Conservation (phyloP, 2,329 filamentous ascomycete species). For the Paraphaeosphaeria minitans region DNA sequence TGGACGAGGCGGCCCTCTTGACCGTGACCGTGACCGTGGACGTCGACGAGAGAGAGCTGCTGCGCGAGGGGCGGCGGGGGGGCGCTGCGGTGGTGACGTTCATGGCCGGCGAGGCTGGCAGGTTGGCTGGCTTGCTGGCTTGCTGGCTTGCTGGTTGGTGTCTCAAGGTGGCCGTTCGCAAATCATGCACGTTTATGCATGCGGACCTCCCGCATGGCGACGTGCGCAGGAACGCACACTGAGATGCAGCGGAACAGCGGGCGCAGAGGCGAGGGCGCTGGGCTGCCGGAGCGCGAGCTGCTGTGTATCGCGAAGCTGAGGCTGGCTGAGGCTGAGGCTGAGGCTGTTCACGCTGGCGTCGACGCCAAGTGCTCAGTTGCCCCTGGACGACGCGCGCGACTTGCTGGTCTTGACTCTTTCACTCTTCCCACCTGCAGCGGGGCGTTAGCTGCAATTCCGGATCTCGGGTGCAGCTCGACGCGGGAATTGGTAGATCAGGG, state of each 20-base stretch:
- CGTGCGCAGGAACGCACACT: constrained; percentile 32
- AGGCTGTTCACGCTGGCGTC: background rate
- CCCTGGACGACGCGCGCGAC: background rate
- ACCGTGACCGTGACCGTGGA: constrained; percentile 50
- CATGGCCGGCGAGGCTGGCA: constrained; percentile 24
- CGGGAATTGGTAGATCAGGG: no score
- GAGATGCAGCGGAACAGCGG: constrained; percentile 3
- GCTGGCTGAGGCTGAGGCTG: no score
- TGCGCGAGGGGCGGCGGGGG: constrained; percentile 41
- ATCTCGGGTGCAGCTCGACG: background rate
- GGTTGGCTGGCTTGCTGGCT: no score
- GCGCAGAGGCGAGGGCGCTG: background rate
- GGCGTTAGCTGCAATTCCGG: background rate
- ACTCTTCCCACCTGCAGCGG: no score
- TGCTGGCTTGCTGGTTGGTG: no score
- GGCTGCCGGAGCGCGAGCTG: constrained; percentile 9
- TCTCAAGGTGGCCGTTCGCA: constrained; percentile 31
- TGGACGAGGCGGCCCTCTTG: constrained; percentile 49
- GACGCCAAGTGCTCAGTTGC: background rate
- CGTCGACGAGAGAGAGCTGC: constrained; percentile 53
- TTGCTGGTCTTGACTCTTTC: no score
- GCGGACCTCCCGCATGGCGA: constrained; percentile 37
- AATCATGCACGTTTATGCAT: constrained; percentile 27
- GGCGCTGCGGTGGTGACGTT: constrained; percentile 26
- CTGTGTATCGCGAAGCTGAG: background rate